phyloP scores from a whole-genome alignment of 192 early-diverging fungal species.

The Rhizophagus clarus region DNA sequence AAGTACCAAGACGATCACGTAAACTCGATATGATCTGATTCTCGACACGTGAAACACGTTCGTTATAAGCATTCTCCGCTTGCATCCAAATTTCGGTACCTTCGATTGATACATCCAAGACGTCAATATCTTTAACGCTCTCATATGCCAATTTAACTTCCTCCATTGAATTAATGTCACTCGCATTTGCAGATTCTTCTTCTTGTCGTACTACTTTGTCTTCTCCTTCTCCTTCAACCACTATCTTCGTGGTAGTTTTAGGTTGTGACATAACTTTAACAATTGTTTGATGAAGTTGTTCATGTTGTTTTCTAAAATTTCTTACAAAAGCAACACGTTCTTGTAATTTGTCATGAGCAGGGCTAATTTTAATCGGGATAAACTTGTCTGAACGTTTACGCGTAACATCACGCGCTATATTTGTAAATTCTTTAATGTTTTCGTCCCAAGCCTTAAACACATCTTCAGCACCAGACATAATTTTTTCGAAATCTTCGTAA shows the following conservation, averaged over 20 bases:
- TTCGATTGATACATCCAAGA: slow-evolving; percentile 90
- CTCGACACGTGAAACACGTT: slow-evolving; percentile 92
- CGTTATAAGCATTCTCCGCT: slow-evolving; percentile 91
- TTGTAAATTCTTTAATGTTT: slow-evolving; percentile 92
- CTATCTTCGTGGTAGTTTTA: slow-evolving; percentile 47
- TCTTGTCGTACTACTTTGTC: slow-evolving; percentile 46
- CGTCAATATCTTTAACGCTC: slow-evolving; percentile 88
- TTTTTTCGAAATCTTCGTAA: slow-evolving; percentile 88
- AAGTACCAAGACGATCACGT: slow-evolving; percentile 91
- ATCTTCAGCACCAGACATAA: slow-evolving; percentile 79
- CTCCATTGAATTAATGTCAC: slow-evolving; percentile 78
- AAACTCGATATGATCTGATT: slow-evolving; percentile 94
- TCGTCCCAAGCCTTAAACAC: slow-evolving; percentile 96
- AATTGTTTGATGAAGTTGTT: slow-evolving; percentile 97
- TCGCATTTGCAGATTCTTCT: slow-evolving; percentile 54
- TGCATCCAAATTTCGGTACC: slow-evolving; percentile 93
- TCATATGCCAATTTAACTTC: slow-evolving; percentile 92
- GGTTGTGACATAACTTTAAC: slow-evolving; percentile 84
- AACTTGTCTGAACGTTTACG: slow-evolving; percentile 91
- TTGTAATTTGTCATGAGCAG: slow-evolving; percentile 89
- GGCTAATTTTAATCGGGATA: slow-evolving; percentile 91
- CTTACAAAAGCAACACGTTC: slow-evolving; percentile 91
- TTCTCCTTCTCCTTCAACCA: slow-evolving; percentile 36
- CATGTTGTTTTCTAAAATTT: slow-evolving; percentile 94
- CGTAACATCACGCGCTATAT: slow-evolving; percentile 92